These are phyloP conservation scores for Ophiostoma sp. DNA, from an alignment of 2,329 filamentous ascomycete genomes.

Conservation along the genomic window DNA sequence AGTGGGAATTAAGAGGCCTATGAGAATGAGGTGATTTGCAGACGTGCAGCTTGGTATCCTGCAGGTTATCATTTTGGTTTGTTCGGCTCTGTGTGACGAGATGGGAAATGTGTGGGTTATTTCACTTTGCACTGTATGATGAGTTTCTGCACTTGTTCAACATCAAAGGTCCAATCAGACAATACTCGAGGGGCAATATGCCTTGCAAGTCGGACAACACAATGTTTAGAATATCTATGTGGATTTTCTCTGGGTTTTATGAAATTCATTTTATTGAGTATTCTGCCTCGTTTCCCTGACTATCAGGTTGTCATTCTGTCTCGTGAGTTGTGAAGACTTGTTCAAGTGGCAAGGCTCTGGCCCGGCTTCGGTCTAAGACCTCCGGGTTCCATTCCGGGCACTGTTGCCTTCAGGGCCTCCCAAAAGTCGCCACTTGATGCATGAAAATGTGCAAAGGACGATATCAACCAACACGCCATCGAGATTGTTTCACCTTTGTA, in stretches of 20 bases:
- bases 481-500: background rate
- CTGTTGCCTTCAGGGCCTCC: constrained; percentile 4
- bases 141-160: background rate
- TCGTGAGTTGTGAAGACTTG: background rate
- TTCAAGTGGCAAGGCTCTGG: background rate
- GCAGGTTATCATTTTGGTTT: background rate
- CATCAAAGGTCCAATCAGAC: background rate
- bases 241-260: background rate
- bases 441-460: background rate
- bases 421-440: background rate
- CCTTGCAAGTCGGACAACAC: background rate
- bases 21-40: background rate
- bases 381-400: background rate
- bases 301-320: background rate
- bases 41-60: background rate
- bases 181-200: background rate
- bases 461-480: background rate
- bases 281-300: background rate
- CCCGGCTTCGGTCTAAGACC: background rate
- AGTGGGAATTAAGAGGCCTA: background rate
- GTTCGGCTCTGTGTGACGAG: background rate
- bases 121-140: background rate
- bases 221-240: background rate
- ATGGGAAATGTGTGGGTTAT: background rate
- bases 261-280: background rate